Evolutionary conservation across 2,329 filamentous ascomycete species (phyloP), one percentile per base, ranked within the genome.

Genomic region (Fusarium pilosicola): DNA sequence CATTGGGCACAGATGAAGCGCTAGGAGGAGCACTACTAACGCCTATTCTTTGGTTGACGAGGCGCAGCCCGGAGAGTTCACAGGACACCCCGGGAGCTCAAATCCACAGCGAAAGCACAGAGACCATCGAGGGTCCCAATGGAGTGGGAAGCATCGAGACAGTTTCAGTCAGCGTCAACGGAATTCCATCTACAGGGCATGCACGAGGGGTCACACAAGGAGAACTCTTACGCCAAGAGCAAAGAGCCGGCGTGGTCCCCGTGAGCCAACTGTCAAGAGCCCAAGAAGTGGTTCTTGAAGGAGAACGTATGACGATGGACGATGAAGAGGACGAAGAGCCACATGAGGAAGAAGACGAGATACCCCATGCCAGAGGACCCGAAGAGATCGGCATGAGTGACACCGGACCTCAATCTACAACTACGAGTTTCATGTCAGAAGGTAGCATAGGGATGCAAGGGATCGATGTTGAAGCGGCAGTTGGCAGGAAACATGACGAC

Each of bases 1-100:
- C 85, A 18, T 85, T 96, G 12, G 95, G 94, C 5, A 94, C 93
- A 55, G 96, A 98, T 77, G 96, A 98, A 80, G 93, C 92, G 18
- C 85, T 98, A 3, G 96, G 96, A 28, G 96, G 96, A 12, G 96
- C 96, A 0, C 86, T 98, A 24, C 86, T 99, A 56, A 98, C 96
- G 2, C 96, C 96, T 2, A 98, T 99, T 65, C 94, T 95, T 1
- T 99, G 96, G 96, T 85, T 98, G 57, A 86, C 83, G 32, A 82
- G 84, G 45, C 79, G 75, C 42, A 81, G 80, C 36, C 79, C 80
- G 9, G 79, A 81, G 61, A 79, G 74, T 62, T 76, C 56, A 57
- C 75, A 74, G 12, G 77, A 77, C 20, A 78, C 77, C 6, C 75
- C 77, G 38, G 82, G 81, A 71, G 81, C 82, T 46, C 85, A 85